Conservation (phyloP, 805 yeast species). For the Teunomyces atbi region DNA sequence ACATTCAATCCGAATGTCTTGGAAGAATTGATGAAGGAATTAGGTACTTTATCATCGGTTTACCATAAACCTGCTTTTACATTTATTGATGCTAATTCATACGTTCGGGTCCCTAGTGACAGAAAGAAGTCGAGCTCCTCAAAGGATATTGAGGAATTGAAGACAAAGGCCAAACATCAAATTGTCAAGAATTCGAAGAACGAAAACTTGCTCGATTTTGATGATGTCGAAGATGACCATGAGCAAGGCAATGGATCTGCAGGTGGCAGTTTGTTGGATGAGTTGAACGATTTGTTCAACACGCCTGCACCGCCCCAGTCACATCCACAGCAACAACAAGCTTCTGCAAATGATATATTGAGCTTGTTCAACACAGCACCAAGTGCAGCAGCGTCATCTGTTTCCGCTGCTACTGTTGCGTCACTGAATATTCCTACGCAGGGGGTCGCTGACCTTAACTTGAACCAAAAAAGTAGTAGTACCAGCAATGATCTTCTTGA, state of each 20-base stretch:
- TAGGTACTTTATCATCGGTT: constrained; percentile 84
- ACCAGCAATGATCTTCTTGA: constrained; percentile 37
- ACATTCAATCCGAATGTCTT: constrained; percentile 66
- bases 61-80: constrained; percentile 78
- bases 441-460: constrained; percentile 1
- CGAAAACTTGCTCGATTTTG: constrained; percentile 85
- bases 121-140: constrained; percentile 14
- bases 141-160: constrained; percentile 68
- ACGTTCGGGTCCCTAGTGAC: constrained; percentile 6
- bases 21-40: constrained; percentile 66
- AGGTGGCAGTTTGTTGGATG: constrained; percentile 51
- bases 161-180: constrained; percentile 73
- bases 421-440: not conserved
- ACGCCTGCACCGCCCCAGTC: constrained; percentile 25
- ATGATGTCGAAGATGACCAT: constrained; percentile 49
- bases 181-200: constrained; percentile 61
- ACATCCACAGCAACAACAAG: constrained; percentile 6
- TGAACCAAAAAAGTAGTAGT: constrained; percentile 5
- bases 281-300: constrained; percentile 69
- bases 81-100: constrained; percentile 37
- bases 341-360: constrained; percentile 44
- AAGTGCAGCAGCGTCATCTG: not conserved
- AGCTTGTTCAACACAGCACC: constrained; percentile 35
- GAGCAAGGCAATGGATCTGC: constrained; percentile 14
- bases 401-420: constrained; percentile 6